These are phyloP conservation scores for Corchorus capsularis DNA, from an alignment of 345 rosid species.

Conservation along the genomic window DNA sequence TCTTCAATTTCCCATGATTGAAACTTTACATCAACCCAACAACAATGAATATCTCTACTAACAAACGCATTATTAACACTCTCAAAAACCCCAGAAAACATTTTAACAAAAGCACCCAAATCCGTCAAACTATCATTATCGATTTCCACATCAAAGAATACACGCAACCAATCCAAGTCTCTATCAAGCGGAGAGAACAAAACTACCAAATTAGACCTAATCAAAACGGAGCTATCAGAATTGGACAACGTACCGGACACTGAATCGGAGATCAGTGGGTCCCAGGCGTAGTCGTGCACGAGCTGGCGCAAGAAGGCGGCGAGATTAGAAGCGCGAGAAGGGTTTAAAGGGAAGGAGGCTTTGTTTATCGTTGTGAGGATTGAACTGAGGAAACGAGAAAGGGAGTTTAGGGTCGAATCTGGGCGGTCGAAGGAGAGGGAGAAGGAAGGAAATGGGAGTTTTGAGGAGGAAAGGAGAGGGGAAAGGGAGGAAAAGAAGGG, in stretches of 20 bases:
- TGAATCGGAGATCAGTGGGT: slow-evolving; percentile 44
- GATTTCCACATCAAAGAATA: slow-evolving; percentile 48
- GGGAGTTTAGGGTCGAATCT: slow-evolving; percentile 49
- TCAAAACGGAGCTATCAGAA: slow-evolving; percentile 23
- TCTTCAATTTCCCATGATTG: slow-evolving; percentile 29
- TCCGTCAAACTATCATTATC: slow-evolving; percentile 40
- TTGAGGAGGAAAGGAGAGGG: slow-evolving; percentile 87
- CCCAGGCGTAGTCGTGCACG: slow-evolving; percentile 86
- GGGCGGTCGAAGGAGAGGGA: slow-evolving; percentile 74
- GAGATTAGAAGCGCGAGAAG: slow-evolving; percentile 47
- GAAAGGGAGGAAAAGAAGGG: slow-evolving; percentile 89
- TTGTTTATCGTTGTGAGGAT: slow-evolving; percentile 14
- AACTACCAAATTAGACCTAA: slow-evolving; percentile 74
- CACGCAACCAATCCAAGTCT: slow-evolving; percentile 39
- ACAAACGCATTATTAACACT: slow-evolving; percentile 60
- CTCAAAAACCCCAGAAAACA: slow-evolving; percentile 47
- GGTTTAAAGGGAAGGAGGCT: not conserved
- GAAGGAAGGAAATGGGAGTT: slow-evolving; percentile 55
- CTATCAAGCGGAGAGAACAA: slow-evolving; percentile 61
- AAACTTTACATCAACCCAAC: slow-evolving; percentile 73
- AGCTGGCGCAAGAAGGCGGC: slow-evolving; percentile 73
- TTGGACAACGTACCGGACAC: slow-evolving; percentile 37
- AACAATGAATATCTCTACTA: slow-evolving; percentile 68
- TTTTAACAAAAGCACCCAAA: slow-evolving; percentile 35
- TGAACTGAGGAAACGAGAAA: slow-evolving; percentile 39